Conservation (phyloP, 306 rosid genomes). For the Fragaria iinumae region DNA sequence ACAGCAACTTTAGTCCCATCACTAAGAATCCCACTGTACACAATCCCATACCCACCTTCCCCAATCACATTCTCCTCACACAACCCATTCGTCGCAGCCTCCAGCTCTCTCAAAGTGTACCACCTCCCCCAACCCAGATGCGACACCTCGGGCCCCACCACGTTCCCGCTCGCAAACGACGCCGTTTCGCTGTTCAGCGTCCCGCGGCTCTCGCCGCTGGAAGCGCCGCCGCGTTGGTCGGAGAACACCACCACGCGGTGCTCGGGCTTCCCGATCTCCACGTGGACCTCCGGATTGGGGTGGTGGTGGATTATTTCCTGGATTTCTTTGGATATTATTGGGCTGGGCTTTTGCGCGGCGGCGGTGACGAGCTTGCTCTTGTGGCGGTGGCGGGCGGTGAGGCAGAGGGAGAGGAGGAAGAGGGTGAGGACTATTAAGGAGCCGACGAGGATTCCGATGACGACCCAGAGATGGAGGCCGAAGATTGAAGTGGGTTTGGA, state of each 20-base stretch:
- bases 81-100: constrained; percentile 81
- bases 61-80: constrained; percentile 86
- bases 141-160: constrained; percentile 87
- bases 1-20: constrained; percentile 82
- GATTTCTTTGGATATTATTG: constrained; percentile 71
- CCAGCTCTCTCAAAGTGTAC: constrained; percentile 88
- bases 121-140: constrained; percentile 99
- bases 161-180: constrained; percentile 50
- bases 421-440: constrained; percentile 68
- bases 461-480: constrained; percentile 91
- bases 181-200: constrained; percentile 45
- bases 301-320: constrained; percentile 53
- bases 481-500: constrained; percentile 80
- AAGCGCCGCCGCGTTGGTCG: constrained; percentile 47
- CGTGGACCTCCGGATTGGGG: constrained; percentile 58
- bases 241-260: constrained; percentile 65
- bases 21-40: constrained; percentile 63
- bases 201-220: constrained; percentile 82
- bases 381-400: constrained; percentile 68
- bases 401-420: constrained; percentile 85
- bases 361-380: constrained; percentile 1
- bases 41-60: constrained; percentile 98
- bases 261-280: constrained; percentile 69
- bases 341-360: constrained; percentile 28
- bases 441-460: constrained; percentile 88